Evolutionary conservation across 768 basidiomycete genomes (phyloP), one percentile per base, ranked within the genome.

Genomic region (Calvatia gigantea): DNA sequence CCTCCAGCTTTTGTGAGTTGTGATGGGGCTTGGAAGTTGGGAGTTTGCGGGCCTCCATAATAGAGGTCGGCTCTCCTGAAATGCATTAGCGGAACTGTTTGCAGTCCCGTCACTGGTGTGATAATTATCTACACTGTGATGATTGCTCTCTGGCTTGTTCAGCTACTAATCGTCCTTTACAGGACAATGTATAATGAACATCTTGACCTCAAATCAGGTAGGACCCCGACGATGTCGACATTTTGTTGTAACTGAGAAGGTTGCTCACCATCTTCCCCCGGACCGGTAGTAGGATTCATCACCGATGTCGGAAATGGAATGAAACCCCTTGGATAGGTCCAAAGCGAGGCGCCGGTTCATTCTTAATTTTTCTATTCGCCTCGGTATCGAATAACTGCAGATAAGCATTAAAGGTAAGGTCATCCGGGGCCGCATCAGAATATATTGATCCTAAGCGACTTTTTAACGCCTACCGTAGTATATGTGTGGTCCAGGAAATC

Each of bases 401-500:
- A 44, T 32, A 37, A 23, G 45, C 43, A 62, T 25, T 12, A 21
- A 43, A 35, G 8, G 38, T 27, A 43, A 35, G 17, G 49, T 6
- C 17, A 0, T 39, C 17, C 12, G 49, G 29, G 27, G 7, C 23
- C 2, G 15, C 9, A 32, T 15, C 14, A 41, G 46, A 15, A 17
- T 12, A 12, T 37, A 3, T 2, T 15, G 3, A 6, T 17, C 38
- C n/a, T 50, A 21, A 57, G 33, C 44, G 25, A 29, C 5, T 28
- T 37, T n/a, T 27, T 33, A 12, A 48, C n/a, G n/a, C 85, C 52
- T 62, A 94, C 91, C 61, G 91, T 92, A 35, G 77, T 80, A 63
- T 92, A 94, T 2, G 90, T 89, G 66, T 98, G 96, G 68, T 98
- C 97, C 66, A 98, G 69, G 69, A 98, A 99, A 67, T 98, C 96